A percentile compares a stretch with the other conserved stretches of the same genome.
Conservation (phyloP, 257 asterid species). For the Plantago ovata region DNA sequence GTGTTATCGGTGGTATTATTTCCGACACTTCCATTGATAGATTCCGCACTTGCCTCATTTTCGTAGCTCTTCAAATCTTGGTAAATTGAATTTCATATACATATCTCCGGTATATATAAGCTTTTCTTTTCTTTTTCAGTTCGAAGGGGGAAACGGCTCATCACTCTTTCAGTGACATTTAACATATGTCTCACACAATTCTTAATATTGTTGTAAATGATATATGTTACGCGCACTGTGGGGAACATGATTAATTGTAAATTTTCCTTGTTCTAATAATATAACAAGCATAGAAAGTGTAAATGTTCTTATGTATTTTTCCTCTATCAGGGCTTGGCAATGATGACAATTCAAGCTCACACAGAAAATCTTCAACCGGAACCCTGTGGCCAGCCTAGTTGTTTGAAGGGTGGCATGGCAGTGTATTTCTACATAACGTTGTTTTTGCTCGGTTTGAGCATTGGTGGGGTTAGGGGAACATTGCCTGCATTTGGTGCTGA, state of each 20-base stretch:
- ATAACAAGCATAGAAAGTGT: too few species aligned
- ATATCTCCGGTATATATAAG: too few species aligned
- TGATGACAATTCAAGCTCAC: slow-evolving; percentile 71
- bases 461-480: slow-evolving; percentile 85
- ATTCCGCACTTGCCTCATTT: slow-evolving; percentile 48
- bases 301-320: neutral
- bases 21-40: slow-evolving; percentile 84
- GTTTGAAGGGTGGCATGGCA: slow-evolving; percentile 53
- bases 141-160: too few species aligned
- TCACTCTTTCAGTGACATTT: neutral
- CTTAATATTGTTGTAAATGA: too few species aligned
- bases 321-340: slow-evolving; percentile 49
- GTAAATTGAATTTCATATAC: slow-evolving; percentile 30
- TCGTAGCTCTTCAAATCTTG: slow-evolving; percentile 63
- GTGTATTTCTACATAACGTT: slow-evolving; percentile 65
- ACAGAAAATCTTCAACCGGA: slow-evolving; percentile 12
- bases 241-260: too few species aligned
- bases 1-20: slow-evolving; percentile 85
- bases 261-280: too few species aligned
- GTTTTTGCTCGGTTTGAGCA: slow-evolving; percentile 66
- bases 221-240: too few species aligned
- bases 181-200: neutral
- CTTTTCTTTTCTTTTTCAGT: too few species aligned
- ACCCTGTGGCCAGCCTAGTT: slow-evolving; percentile 59
- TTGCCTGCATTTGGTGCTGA: slow-evolving; percentile 80